Base-by-base conservation (phyloP, 2,329 filamentous ascomycete species). In the Pseudogymnoascus sp. region DNA sequence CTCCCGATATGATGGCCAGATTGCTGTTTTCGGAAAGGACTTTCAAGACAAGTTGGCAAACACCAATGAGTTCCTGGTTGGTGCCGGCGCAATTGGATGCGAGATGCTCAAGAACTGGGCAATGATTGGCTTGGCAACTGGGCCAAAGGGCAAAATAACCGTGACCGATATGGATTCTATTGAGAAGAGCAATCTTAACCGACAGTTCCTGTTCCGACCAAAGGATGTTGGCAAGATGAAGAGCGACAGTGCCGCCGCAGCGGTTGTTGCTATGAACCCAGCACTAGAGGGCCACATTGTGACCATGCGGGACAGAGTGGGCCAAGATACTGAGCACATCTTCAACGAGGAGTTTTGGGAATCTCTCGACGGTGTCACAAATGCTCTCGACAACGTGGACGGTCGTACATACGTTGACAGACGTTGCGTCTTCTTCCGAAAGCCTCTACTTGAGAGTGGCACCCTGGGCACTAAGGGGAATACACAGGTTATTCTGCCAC, bases 81-180 rank as follows among this genome's bases (percentile, higher is more conserved):
- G 94, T 69, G 91, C 94, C 56, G 94, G 94, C 70, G 94, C 95
- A 67, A 99, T 99, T 74, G 94, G 94, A 53, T 99, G 94, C 73
- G 94, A 99, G 74, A 99, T 97, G 89, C 80, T 99, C 69, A 99
- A 99, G 84, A 97, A 97, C 76, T 99, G 94, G 92, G 93, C 95
- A 37, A 95, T 99, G 92, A 96, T 97, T 75, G 94, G 94, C 68
- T 81, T 99, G 31, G 93, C 89, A 50, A 90, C 90, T 53, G 94
- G 94, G 3, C 90, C 91, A 2, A 84, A 92, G 59, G 94, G 94
- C 70, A 89, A 89, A 75, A 95, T 99, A 71, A 91, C 80, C 64
- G 90, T 99, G 60, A 97, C 95, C 12, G 94, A 99, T 74, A 97
- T 96, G 86, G 94, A 99, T 73, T 92, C 92, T 62, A 99, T 99